Evolutionary conservation across 2,329 filamentous ascomycete genomes (phyloP).

Genomic region (Ophiognomonia clavigignenti-juglandacearum): DNA sequence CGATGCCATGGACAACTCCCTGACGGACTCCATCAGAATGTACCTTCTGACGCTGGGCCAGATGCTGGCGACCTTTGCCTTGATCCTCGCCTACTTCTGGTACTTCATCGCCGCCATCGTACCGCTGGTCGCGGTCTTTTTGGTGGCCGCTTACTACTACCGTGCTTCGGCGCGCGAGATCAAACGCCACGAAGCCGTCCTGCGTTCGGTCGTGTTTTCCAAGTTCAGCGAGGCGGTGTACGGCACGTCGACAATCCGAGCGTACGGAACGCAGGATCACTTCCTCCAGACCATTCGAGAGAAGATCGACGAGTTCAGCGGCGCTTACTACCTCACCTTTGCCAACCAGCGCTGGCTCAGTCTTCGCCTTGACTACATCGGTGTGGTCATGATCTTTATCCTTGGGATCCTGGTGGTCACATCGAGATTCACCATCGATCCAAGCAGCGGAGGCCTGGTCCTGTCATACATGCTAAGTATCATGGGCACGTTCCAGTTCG

Average conservation of each 20-base stretch:
- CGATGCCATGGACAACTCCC: constrained; percentile 66
- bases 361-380: constrained; percentile 77
- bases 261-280: constrained; percentile 56
- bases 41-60: constrained; percentile 59
- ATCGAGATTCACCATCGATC: constrained; percentile 77
- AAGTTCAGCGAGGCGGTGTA: constrained; percentile 61
- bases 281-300: constrained; percentile 58
- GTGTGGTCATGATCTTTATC: constrained; percentile 78
- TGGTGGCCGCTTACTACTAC: constrained; percentile 61
- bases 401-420: constrained; percentile 90
- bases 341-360: constrained; percentile 94
- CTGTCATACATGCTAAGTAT: constrained; percentile 91
- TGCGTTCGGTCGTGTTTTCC: constrained; percentile 60
- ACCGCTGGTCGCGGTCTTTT: constrained; percentile 55
- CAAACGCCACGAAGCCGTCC: constrained; percentile 62
- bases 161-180: constrained; percentile 62
- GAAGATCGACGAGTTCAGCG: constrained; percentile 86
- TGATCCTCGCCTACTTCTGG: constrained; percentile 64
- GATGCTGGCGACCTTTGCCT: constrained; percentile 56
- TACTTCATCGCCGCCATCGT: constrained; percentile 63
- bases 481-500: constrained; percentile 94
- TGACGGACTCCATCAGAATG: constrained; percentile 62
- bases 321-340: constrained; percentile 91
- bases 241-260: constrained; percentile 57
- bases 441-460: constrained; percentile 81